Evolutionary conservation across 768 basidiomycete species (phyloP).

Genomic region (Inosperma sp.): DNA sequence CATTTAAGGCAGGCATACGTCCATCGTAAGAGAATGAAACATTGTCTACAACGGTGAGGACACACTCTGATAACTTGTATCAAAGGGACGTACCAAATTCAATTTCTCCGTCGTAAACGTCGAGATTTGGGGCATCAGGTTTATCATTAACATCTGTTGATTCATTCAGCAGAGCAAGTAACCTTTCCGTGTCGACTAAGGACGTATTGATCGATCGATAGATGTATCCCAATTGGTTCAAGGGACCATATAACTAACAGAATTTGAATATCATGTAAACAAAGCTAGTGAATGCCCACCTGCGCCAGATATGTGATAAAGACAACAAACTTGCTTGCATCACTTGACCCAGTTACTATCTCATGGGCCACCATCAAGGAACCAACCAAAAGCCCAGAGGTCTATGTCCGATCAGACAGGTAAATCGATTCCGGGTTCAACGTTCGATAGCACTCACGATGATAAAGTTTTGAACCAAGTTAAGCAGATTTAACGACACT

Average conservation of each 20-base stretch:
- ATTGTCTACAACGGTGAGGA: constrained; percentile 43
- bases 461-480: constrained; percentile 77
- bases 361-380: constrained; percentile 72
- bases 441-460: constrained; percentile 43
- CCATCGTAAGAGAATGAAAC: constrained; percentile 85
- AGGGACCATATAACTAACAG: constrained; percentile 59
- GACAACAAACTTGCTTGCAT: constrained; percentile 64
- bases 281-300: constrained; percentile 35
- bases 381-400: constrained; percentile 76
- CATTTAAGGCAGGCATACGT: constrained; percentile 62
- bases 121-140: constrained; percentile 67
- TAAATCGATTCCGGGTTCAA: neutral
- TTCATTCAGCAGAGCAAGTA: constrained; percentile 76
- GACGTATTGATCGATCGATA: constrained; percentile 75
- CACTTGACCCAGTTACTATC: constrained; percentile 48
- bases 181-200: constrained; percentile 77
- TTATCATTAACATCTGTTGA: constrained; percentile 81
- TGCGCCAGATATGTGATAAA: constrained; percentile 82
- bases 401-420: constrained; percentile 34
- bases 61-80: neutral
- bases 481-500: constrained; percentile 72
- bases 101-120: constrained; percentile 71
- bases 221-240: constrained; percentile 73
- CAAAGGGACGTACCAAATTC: constrained; percentile 64
- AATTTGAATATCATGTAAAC: neutral